Evolutionary conservation across 202 grass and related monocot genomes (phyloP).

Genomic region (Setaria italica): DNA sequence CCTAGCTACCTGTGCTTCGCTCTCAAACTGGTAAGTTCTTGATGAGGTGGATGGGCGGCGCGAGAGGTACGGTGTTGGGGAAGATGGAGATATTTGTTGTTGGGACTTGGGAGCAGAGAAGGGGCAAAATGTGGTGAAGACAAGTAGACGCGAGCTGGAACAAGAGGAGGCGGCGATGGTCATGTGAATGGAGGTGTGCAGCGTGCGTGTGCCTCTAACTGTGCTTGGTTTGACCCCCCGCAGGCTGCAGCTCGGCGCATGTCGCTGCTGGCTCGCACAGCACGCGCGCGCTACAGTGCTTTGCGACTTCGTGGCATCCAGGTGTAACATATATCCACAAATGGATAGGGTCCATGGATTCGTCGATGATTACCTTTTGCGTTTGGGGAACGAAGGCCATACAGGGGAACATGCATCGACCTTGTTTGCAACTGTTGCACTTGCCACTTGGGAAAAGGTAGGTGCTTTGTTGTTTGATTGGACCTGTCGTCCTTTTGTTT

Average conservation of each 20-base stretch:
- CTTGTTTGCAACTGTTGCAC: background rate
- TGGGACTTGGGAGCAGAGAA: background rate
- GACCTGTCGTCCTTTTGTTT: background rate
- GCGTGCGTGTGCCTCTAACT: background rate
- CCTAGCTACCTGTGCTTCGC: background rate
- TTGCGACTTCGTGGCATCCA: slow-evolving; percentile 3
- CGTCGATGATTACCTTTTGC: background rate
- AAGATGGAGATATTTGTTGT: background rate
- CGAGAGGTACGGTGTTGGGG: background rate
- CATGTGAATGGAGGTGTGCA: background rate
- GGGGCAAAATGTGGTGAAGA: background rate
- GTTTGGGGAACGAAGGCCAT: slow-evolving; percentile 1
- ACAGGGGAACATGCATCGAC: background rate
- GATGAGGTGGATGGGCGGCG: background rate
- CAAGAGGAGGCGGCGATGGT: background rate
- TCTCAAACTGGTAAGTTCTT: background rate
- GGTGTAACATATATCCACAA: slow-evolving; percentile 23
- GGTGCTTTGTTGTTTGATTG: background rate
- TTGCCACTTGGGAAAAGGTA: background rate
- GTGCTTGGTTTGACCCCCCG: background rate
- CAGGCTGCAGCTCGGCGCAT: background rate
- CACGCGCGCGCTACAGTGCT: background rate
- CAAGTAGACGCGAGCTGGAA: background rate
- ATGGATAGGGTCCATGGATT: background rate
- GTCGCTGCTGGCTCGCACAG: background rate